A percentile compares a stretch with the other conserved stretches of the same genome.
These are phyloP conservation scores for Tuber calosporum DNA, from an alignment of 495 filamentous ascomycete species.

Conservation along the genomic window DNA sequence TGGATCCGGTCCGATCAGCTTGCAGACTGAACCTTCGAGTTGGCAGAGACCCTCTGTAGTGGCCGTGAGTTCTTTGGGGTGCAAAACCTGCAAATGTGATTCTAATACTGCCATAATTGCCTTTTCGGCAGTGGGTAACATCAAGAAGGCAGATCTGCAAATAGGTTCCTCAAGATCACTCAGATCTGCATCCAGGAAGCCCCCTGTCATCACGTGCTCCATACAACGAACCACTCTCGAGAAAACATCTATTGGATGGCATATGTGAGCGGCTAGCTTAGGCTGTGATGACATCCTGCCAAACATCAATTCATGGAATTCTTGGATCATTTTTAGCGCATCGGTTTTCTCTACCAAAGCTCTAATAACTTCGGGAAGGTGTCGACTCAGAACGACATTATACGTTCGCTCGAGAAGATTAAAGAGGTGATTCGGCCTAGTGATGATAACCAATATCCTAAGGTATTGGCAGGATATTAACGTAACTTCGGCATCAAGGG, in stretches of 20 bases:
- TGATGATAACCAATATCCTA: slow-evolving; percentile 24
- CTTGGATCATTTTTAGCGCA: slow-evolving; percentile 23
- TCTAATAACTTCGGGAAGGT: slow-evolving; percentile 25
- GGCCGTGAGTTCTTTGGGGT: slow-evolving; percentile 36
- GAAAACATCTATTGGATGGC: slow-evolving; percentile 29
- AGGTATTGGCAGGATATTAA: slow-evolving; percentile 29
- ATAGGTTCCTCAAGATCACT: slow-evolving; percentile 25
- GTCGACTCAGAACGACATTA: slow-evolving; percentile 14
- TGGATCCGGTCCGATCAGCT: slow-evolving; percentile 25
- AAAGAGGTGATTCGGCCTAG: slow-evolving; percentile 33
- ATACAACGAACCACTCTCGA: slow-evolving; percentile 31
- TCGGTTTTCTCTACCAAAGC: slow-evolving; percentile 33
- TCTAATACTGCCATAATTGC: slow-evolving; percentile 31
- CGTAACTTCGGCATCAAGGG: slow-evolving; percentile 23
- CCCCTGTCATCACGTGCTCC: slow-evolving; percentile 26
- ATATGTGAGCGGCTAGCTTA: slow-evolving; percentile 21
- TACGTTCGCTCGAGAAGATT: slow-evolving; percentile 28
- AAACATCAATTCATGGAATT: slow-evolving; percentile 29
- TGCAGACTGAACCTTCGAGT: slow-evolving; percentile 26
- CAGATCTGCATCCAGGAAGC: slow-evolving; percentile 23
- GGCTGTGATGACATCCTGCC: slow-evolving; percentile 31
- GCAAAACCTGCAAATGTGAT: slow-evolving; percentile 35
- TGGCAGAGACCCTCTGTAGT: slow-evolving; percentile 19
- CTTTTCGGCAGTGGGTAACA: slow-evolving; percentile 29
- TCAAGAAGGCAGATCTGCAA: slow-evolving; percentile 19